phyloP scores from a whole-genome alignment of 345 rosid species.

The Hibiscus tridactylites region DNA sequence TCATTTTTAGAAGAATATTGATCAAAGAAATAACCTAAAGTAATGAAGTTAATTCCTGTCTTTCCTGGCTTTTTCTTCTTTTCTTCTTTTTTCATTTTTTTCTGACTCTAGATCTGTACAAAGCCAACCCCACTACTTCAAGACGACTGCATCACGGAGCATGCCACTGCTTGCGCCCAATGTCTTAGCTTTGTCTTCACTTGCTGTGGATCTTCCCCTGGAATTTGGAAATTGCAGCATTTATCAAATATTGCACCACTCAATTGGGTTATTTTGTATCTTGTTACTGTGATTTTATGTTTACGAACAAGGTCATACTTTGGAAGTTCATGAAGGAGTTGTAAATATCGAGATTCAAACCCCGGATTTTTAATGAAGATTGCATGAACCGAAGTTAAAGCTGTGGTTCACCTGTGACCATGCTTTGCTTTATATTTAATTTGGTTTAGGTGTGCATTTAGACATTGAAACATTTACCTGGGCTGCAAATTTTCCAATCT shows the following conservation, averaged over 20 bases:
- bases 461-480: slow-evolving; percentile 35
- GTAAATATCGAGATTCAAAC: too few species aligned
- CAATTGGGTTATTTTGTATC: too few species aligned
- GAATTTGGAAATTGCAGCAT: not conserved
- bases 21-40: not conserved
- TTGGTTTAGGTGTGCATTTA: not conserved
- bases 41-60: not conserved
- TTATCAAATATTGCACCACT: not conserved
- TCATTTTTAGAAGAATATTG: not conserved
- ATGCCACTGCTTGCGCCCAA: slow-evolving; percentile 99
- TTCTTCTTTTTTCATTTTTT: not conserved
- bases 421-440: not conserved
- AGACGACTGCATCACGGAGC: slow-evolving; percentile 58
- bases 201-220: slow-evolving; percentile 36
- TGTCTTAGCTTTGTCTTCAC: slow-evolving; percentile 79
- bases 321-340: too few species aligned
- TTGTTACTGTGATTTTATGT: too few species aligned
- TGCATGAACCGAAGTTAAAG: too few species aligned
- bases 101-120: slow-evolving; percentile 1
- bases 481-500: slow-evolving; percentile 55
- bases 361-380: too few species aligned
- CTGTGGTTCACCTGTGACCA: not conserved
- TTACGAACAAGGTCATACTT: too few species aligned
- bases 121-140: slow-evolving; percentile 9
- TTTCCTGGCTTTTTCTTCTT: not conserved